Base-by-base conservation (phyloP, 163 green algal genomes). In the Trebouxiophyceae sp. region DNA sequence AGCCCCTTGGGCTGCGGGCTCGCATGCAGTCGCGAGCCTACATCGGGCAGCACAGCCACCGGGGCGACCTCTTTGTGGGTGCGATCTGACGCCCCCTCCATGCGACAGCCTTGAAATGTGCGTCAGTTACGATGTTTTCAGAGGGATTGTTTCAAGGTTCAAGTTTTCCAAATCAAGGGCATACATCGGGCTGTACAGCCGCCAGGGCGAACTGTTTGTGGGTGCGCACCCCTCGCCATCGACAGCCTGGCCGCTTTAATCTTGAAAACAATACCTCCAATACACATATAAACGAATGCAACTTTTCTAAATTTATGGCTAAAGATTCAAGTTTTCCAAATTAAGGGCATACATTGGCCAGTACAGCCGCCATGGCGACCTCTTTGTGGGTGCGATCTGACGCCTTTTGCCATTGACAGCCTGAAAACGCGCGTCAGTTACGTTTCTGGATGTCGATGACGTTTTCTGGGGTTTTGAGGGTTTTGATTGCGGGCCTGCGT, bases 301-400 rank as follows among this genome's bases (percentile, higher is more conserved):
- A n/a, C n/a, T n/a, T n/a, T n/a, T n/a, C n/a, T n/a, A n/a, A n/a
- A n/a, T n/a, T n/a, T n/a, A n/a, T n/a, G n/a, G n/a, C n/a, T n/a
- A n/a, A n/a, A n/a, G n/a, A n/a, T n/a, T n/a, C n/a, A n/a, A n/a
- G n/a, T n/a, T n/a, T n/a, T n/a, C n/a, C n/a, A n/a, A 58, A 32
- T 74, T 55, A 44, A 54, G 78, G 1, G 88, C 74, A 23, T 95
- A 95, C 78, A 91, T 91, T 24, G 88, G 84, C 20, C 82, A 89
- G 68, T 95, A 87, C 76, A 81, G 66, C 5, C 16, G n/a, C 0
- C 62, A 82, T 29, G 88, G 88, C 0, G 63, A 85, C 55, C 72
- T 92, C 31, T 95, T 90, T 66, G 78, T 95, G 7, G 85, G 84
- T 64, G 76, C 68, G 26, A 84, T 5, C 34, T 58, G 19, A 50